Evolutionary conservation across 441 rosid species (phyloP).

Genomic region (Populus tomentosa): DNA sequence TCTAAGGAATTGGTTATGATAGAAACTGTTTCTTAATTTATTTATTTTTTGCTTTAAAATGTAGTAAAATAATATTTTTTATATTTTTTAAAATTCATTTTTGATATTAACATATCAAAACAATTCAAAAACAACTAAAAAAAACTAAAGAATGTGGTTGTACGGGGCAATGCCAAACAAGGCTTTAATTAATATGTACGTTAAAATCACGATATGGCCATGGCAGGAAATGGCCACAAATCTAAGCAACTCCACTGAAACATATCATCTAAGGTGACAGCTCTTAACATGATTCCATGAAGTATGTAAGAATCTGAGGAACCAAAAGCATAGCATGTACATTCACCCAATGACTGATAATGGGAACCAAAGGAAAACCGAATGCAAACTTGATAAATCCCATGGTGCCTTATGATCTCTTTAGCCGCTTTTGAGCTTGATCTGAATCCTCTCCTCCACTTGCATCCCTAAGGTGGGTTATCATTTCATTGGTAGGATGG

Average conservation of each 20-base stretch:
- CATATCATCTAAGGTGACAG: slow-evolving; percentile 8
- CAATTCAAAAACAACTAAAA: too few relatives aligned
- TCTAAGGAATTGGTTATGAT: too few relatives aligned
- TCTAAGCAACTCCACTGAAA: neutral
- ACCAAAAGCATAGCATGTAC: slow-evolving; percentile 8
- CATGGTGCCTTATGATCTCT: slow-evolving; percentile 30
- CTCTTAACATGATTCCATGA: slow-evolving; percentile 33
- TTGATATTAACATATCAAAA: neutral
- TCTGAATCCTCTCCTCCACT: slow-evolving; percentile 49
- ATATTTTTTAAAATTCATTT: too few relatives aligned
- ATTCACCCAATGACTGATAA: neutral
- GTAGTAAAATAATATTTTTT: too few relatives aligned
- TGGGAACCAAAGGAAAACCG: neutral
- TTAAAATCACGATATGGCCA: slow-evolving; percentile 22
- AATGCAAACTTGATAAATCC: slow-evolving; percentile 5
- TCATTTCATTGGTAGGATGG: slow-evolving; percentile 44
- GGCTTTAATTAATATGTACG: slow-evolving; percentile 15
- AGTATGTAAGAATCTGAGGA: slow-evolving; percentile 8
- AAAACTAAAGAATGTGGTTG: too few relatives aligned
- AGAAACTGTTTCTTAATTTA: too few relatives aligned
- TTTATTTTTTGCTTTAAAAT: too few relatives aligned
- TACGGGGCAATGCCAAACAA: too few relatives aligned
- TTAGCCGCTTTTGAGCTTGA: slow-evolving; percentile 69
- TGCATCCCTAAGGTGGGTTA: slow-evolving; percentile 35
- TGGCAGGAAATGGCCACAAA: slow-evolving; percentile 17